Conservation (phyloP, 1,284 basidiomycete species). For the Cryptococcus sp. region DNA sequence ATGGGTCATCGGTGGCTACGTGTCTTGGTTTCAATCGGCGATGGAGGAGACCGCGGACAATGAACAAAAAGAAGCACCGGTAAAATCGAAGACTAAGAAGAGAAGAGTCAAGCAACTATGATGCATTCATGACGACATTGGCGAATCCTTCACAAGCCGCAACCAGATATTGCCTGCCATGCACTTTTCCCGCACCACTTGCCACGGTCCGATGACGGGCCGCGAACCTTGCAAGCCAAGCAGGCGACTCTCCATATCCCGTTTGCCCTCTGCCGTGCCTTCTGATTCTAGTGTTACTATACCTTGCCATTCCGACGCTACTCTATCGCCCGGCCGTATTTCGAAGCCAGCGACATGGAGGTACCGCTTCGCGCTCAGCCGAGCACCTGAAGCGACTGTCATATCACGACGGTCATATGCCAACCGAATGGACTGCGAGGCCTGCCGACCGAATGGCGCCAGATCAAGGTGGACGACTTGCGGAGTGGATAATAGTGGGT, state of each 20-base stretch:
- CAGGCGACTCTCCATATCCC: conserved; percentile 42
- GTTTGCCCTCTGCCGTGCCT: conserved; percentile 50
- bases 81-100: conserved; percentile 19
- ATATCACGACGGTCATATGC: conserved; percentile 53
- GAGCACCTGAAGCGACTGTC: conserved; percentile 47
- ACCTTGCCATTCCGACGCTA: conserved; percentile 47
- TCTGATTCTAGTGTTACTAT: conserved; percentile 53
- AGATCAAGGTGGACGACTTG: conserved; percentile 53
- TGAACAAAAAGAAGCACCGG: conserved; percentile 46
- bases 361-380: conserved; percentile 52
- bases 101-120: conserved; percentile 11
- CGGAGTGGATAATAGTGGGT: conserved; percentile 49
- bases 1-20: conserved; percentile 65
- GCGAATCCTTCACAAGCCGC: conserved; percentile 11
- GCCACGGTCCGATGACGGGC: conserved; percentile 44
- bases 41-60: conserved; percentile 32
- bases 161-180: conserved; percentile 53
- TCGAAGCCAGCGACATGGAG: conserved; percentile 53
- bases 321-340: conserved; percentile 28
- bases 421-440: conserved; percentile 42
- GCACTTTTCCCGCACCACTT: conserved; percentile 50
- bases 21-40: conserved; percentile 60
- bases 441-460: conserved; percentile 43
- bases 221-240: conserved; percentile 27
- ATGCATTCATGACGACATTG: conserved; percentile 4